Conservation (phyloP, 495 filamentous ascomycete genomes). For the Aspergillus olivimuriae region DNA sequence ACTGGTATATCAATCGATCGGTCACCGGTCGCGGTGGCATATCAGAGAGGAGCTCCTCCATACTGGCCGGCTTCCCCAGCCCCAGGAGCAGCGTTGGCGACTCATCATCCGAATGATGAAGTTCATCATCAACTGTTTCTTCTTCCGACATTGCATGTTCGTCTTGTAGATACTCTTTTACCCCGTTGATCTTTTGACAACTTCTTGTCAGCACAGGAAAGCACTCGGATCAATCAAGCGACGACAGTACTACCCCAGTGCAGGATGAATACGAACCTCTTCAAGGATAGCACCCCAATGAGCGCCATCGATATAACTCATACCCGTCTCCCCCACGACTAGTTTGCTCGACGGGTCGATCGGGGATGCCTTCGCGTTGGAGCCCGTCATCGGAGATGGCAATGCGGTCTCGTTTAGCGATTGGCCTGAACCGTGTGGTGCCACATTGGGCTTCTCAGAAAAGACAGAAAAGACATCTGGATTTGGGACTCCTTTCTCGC, state of each 20-base stretch:
- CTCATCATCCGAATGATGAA: constrained; percentile 11
- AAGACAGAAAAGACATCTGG: too few relatives aligned
- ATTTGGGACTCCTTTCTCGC: too few relatives aligned
- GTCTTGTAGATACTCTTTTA: constrained; percentile 16
- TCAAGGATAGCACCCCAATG: constrained; percentile 48
- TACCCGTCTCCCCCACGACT: constrained; percentile 42
- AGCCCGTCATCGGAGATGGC: constrained; percentile 41
- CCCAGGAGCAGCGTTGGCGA: constrained; percentile 39
- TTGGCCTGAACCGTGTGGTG: constrained; percentile 3
- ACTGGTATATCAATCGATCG: constrained; percentile 40
- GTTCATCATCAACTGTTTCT: constrained; percentile 17
- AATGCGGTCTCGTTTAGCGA: constrained; percentile 9
- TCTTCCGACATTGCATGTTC: constrained; percentile 20
- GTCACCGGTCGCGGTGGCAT: constrained; percentile 34
- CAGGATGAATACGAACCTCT: constrained; percentile 32
- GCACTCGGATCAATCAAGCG: too few relatives aligned
- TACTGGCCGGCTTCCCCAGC: constrained; percentile 20
- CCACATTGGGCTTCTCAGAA: neutral
- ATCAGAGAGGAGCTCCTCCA: constrained; percentile 33
- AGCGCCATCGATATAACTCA: constrained; percentile 42
- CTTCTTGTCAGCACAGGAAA: constrained; percentile 3
- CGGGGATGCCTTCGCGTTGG: constrained; percentile 39
- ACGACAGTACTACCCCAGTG: too few relatives aligned
- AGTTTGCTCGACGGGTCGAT: constrained; percentile 13
- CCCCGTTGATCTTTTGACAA: constrained; percentile 26